A percentile compares a stretch with the other conserved stretches of the same genome.
phyloP scores from a whole-genome alignment of 208 protist species.

The Wallacemonas sp. region DNA sequence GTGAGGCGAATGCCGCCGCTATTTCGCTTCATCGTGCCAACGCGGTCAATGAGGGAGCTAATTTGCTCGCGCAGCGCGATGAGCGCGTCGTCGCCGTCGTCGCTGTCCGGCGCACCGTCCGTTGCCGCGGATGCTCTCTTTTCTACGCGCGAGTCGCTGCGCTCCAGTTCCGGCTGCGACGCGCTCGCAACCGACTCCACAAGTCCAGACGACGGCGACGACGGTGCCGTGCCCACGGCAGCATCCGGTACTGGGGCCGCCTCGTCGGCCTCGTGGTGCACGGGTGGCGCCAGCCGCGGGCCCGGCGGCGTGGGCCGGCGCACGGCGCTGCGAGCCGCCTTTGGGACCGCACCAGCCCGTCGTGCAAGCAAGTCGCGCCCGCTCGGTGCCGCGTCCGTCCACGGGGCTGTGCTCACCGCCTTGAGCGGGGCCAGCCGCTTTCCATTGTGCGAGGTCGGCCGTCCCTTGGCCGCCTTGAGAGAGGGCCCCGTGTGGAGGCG shows the following conservation, averaged over 20 bases:
- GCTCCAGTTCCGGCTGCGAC: too few species aligned
- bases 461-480: background rate
- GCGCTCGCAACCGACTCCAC: too few species aligned
- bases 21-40: slow-evolving; percentile 45
- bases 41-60: slow-evolving; percentile 25
- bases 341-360: background rate
- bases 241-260: too few species aligned
- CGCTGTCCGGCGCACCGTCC: too few species aligned
- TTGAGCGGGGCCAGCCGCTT: slow-evolving; percentile 11
- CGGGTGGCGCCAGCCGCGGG: background rate
- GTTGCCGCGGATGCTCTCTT: background rate
- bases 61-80: slow-evolving; percentile 46
- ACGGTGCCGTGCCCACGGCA: too few species aligned
- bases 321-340: background rate
- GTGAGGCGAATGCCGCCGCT: slow-evolving; percentile 46
- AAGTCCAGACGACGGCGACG: too few species aligned
- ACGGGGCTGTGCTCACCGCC: background rate
- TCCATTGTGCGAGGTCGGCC: slow-evolving; percentile 16
- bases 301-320: background rate
- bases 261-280: too few species aligned
- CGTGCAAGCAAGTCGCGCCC: background rate
- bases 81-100: slow-evolving; percentile 14
- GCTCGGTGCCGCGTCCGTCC: background rate
- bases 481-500: background rate
- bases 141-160: too few species aligned